Conservation (phyloP, 306 rosid genomes). For the Begonia loranthoides region DNA sequence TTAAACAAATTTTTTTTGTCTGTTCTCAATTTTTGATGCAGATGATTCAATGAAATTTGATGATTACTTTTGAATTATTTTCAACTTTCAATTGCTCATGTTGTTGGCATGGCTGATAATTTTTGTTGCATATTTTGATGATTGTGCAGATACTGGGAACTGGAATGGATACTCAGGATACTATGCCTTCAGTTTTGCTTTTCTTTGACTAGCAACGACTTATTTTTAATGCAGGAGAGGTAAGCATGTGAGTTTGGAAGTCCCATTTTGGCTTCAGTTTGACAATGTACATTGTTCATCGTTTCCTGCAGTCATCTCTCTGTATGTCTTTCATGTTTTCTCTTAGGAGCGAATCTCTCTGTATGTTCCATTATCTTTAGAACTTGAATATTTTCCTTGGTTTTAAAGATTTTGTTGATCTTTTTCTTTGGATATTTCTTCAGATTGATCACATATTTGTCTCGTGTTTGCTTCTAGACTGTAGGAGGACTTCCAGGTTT, state of each 20-base stretch:
- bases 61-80: no score
- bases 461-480: constrained; percentile 85
- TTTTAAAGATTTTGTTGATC: not conserved
- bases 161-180: constrained; percentile 90
- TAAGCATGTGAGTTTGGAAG: constrained; percentile 5
- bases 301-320: not conserved
- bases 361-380: not conserved
- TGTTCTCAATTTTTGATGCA: no score
- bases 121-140: no score
- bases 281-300: not conserved
- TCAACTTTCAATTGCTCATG: no score
- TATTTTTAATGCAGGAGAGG: constrained; percentile 93
- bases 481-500: constrained; percentile 93
- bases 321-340: no score
- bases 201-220: constrained; percentile 84
- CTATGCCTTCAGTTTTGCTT: constrained; percentile 70
- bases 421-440: constrained; percentile 14
- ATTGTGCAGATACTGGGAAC: constrained; percentile 76
- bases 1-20: not conserved
- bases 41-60: no score
- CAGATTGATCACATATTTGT: constrained; percentile 92
- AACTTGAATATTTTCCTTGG: constrained; percentile 7
- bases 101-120: no score
- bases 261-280: not conserved
- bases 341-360: not conserved